Percentiles rank a stretch among this genome's conserved stretches.
Conservation (phyloP, 192 early-diverging fungal genomes). For the Coemansia guatemalensis region DNA sequence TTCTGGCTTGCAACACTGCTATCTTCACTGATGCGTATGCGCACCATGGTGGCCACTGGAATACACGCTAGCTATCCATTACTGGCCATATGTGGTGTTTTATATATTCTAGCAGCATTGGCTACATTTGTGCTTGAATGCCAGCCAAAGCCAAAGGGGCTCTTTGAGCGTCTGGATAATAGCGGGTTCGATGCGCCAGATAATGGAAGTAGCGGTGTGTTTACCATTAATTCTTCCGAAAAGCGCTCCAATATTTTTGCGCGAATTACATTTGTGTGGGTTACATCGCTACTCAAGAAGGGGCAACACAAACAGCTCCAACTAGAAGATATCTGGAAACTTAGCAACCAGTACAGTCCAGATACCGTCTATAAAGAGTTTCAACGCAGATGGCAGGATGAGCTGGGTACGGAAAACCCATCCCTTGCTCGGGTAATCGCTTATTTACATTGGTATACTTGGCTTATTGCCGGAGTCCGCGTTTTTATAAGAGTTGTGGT, state of each 20-base stretch:
- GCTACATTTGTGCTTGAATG: conserved; percentile 29
- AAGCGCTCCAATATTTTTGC: conserved; percentile 14
- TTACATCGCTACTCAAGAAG: conserved; percentile 80
- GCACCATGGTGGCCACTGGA: conserved; percentile 13
- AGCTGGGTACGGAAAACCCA: conserved; percentile 15
- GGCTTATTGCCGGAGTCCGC: conserved; percentile 69
- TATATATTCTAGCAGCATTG: conserved; percentile 17
- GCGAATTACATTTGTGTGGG: conserved; percentile 74
- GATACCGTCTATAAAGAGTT: conserved; percentile 11
- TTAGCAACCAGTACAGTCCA: not conserved
- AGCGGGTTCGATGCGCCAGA: too few species aligned
- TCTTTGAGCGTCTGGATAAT: conserved; percentile 16
- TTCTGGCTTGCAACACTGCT: conserved; percentile 38
- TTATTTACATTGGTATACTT: conserved; percentile 22
- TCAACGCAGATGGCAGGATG: conserved; percentile 12
- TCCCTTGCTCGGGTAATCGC: not conserved
- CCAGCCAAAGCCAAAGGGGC: conserved; percentile 25
- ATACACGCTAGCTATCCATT: not conserved
- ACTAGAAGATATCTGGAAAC: conserved; percentile 2
- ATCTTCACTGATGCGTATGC: conserved; percentile 27
- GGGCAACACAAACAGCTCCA: conserved; percentile 61
- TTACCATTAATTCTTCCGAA: not conserved
- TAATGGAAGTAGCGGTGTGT: conserved; percentile 10
- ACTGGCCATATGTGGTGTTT: conserved; percentile 8
- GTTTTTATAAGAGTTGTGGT: conserved; percentile 70